Percentiles rank a stretch among this genome's conserved stretches.
phyloP scores from a whole-genome alignment of 176 grass and related monocot species.

The Juncus inflexus region DNA sequence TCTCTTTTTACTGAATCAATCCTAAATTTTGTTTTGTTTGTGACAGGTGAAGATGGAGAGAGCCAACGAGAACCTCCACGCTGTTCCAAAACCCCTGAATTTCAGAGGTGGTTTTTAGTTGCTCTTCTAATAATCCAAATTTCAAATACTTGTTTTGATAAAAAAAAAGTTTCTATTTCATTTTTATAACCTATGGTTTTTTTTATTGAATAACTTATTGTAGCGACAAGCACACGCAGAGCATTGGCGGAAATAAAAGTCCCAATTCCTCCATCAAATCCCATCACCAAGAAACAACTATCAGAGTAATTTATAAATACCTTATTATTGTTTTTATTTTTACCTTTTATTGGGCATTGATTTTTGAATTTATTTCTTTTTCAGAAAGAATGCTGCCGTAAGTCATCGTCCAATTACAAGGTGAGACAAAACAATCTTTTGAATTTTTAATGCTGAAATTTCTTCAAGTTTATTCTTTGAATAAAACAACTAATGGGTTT shows the following conservation, averaged over 20 bases:
- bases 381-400: conserved; percentile 16
- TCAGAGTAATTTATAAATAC: conserved; percentile 44
- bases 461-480: neutral
- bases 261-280: conserved; percentile 26
- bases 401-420: conserved; percentile 52
- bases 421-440: conserved; percentile 28
- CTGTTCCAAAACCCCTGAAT: conserved; percentile 16
- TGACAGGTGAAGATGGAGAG: conserved; percentile 46
- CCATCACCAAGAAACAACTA: conserved; percentile 46
- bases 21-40: neutral
- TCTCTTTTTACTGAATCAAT: neutral
- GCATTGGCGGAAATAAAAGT: conserved; percentile 65
- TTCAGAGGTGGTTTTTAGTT: conserved; percentile 18
- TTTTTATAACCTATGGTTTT: conserved; percentile 13
- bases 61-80: conserved; percentile 44
- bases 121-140: conserved; percentile 4
- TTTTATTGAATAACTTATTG: neutral
- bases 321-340: conserved; percentile 22
- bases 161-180: neutral
- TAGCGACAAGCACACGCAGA: conserved; percentile 58
- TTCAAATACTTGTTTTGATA: neutral
- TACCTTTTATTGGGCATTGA: conserved; percentile 8
- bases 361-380: conserved; percentile 12
- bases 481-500: neutral
- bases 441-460: neutral